Percentiles rank a stretch among this genome's conserved stretches.
Conservation (phyloP, 176 grass and related monocot species). For the Oryza punctata region DNA sequence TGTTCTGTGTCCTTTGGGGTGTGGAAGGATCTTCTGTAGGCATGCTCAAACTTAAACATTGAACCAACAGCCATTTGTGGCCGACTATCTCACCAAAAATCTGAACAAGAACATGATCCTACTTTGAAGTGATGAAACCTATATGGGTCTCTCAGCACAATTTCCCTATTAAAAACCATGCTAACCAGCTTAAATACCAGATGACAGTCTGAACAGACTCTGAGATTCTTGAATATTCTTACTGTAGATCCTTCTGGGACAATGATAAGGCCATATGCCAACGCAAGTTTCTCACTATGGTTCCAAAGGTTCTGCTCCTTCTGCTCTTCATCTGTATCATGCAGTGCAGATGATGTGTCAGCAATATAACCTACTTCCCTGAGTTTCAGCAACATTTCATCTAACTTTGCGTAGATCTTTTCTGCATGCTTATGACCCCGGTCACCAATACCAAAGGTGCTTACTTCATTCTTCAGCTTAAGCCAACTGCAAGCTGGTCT, state of each 20-base stretch:
- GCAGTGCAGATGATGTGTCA: constrained; percentile 74
- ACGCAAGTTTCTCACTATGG: constrained; percentile 83
- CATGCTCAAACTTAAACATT: neutral
- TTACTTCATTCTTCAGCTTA: constrained; percentile 83
- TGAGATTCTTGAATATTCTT: constrained; percentile 89
- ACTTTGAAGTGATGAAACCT: constrained; percentile 82
- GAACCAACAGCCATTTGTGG: neutral
- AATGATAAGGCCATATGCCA: constrained; percentile 67
- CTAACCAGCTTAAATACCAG: constrained; percentile 88
- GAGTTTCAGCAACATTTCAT: constrained; percentile 66
- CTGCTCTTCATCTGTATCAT: constrained; percentile 91
- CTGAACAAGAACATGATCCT: constrained; percentile 79
- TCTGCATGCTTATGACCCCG: constrained; percentile 51
- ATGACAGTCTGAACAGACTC: constrained; percentile 86
- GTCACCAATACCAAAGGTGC: constrained; percentile 73
- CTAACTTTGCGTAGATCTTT: constrained; percentile 67
- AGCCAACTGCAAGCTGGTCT: constrained; percentile 88
- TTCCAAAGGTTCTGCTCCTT: constrained; percentile 86
- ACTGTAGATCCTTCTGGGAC: constrained; percentile 54
- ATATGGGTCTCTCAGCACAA: constrained; percentile 83
- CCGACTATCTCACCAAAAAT: constrained; percentile 65
- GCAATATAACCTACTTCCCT: constrained; percentile 60
- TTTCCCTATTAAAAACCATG: constrained; percentile 49
- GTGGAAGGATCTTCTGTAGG: neutral
- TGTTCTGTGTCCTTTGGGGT: neutral